Percentiles rank a stretch among this genome's conserved stretches.
These are phyloP conservation scores for Xerocomus nothofagi DNA, from an alignment of 1,284 basidiomycete genomes.

Conservation along the genomic window DNA sequence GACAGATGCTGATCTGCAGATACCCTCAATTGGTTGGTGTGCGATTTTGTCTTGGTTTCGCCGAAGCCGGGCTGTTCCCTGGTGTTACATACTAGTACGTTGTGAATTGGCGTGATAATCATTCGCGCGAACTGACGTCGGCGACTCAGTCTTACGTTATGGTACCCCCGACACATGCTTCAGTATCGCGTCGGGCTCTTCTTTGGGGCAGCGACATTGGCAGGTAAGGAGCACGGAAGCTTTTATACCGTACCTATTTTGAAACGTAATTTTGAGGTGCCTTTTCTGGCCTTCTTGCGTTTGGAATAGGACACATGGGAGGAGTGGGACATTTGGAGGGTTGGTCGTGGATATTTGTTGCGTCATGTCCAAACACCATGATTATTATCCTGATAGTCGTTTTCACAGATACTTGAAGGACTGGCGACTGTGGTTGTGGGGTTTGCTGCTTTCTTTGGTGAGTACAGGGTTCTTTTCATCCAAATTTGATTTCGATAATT, in stretches of 20 bases:
- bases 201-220: slow-evolving; percentile 36
- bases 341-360: slow-evolving; percentile 44
- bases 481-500: not conserved
- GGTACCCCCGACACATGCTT: slow-evolving; percentile 38
- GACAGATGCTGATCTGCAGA: slow-evolving; percentile 30
- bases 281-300: slow-evolving; percentile 36
- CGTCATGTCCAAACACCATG: not conserved
- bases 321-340: slow-evolving; percentile 29
- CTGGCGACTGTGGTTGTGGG: slow-evolving; percentile 38
- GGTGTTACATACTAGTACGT: slow-evolving; percentile 68
- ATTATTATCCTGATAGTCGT: not conserved
- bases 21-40: slow-evolving; percentile 62
- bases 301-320: slow-evolving; percentile 29
- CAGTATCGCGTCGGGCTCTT: slow-evolving; percentile 41
- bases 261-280: slow-evolving; percentile 32
- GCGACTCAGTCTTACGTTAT: slow-evolving; percentile 28
- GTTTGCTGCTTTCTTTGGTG: slow-evolving; percentile 33
- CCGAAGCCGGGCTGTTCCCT: slow-evolving; percentile 71
- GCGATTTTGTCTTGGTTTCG: slow-evolving; percentile 60
- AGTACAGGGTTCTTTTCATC: not conserved
- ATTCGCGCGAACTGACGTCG: slow-evolving; percentile 8
- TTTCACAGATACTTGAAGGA: slow-evolving; percentile 43
- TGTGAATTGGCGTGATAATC: slow-evolving; percentile 28
- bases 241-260: not conserved
- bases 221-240: slow-evolving; percentile 12